These are phyloP conservation scores for Jaltomata sinuosa DNA, from an alignment of 257 asterid species.

Conservation along the genomic window DNA sequence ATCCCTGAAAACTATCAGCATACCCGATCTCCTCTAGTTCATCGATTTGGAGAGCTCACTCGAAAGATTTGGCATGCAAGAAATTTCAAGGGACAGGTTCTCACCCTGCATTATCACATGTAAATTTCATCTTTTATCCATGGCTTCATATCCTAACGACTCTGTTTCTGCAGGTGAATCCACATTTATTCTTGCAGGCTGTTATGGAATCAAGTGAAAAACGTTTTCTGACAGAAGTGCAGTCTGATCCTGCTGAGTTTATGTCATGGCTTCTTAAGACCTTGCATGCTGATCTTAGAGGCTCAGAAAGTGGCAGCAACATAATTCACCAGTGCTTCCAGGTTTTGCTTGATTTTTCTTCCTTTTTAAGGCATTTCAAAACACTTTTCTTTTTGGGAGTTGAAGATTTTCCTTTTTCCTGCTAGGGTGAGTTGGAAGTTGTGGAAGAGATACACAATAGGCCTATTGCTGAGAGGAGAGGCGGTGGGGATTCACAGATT, in stretches of 20 bases:
- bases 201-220: constrained; percentile 87
- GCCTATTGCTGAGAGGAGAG: no score
- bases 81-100: constrained; percentile 93
- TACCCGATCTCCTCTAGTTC: constrained; percentile 82
- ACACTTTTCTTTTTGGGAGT: neutral
- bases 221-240: constrained; percentile 64
- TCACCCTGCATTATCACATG: neutral
- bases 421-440: constrained; percentile 90
- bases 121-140: neutral
- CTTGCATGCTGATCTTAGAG: constrained; percentile 57
- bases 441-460: constrained; percentile 48
- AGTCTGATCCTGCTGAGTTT: constrained; percentile 90
- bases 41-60: constrained; percentile 85
- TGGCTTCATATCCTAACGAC: neutral
- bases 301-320: constrained; percentile 49
- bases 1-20: constrained; percentile 74
- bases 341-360: constrained; percentile 25
- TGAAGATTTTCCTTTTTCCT: constrained; percentile 2
- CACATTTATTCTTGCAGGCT: constrained; percentile 88
- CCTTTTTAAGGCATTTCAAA: neutral
- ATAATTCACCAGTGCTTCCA: constrained; percentile 86
- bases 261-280: constrained; percentile 90
- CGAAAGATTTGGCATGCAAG: constrained; percentile 92
- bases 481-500: no score
- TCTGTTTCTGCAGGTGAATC: constrained; percentile 65